phyloP scores from a whole-genome alignment of 129 eudicot genomes.

The Flaveria robusta region DNA sequence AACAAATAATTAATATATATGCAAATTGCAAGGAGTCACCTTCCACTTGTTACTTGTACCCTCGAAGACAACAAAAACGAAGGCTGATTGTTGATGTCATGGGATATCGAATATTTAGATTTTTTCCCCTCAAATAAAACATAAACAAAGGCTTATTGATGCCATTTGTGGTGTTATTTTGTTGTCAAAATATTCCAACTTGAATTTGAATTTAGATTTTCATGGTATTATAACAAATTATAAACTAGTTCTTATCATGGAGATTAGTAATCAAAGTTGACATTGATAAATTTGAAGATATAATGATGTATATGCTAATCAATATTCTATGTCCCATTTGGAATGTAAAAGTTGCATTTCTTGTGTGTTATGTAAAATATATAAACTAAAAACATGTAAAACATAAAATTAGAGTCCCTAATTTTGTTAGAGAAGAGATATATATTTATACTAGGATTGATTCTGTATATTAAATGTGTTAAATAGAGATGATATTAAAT shows the following conservation, averaged over 20 bases:
- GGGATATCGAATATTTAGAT: neutral
- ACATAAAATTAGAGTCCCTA: too few relatives aligned
- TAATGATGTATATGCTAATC: too few relatives aligned
- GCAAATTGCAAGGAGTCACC: neutral
- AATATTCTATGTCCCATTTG: too few relatives aligned
- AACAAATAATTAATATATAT: neutral
- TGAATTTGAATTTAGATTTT: neutral
- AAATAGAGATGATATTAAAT: too few relatives aligned
- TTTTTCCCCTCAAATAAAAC: neutral
- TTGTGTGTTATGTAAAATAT: too few relatives aligned
- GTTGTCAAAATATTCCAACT: neutral
- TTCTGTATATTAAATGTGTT: too few relatives aligned
- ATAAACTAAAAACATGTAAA: too few relatives aligned
- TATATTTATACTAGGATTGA: too few relatives aligned
- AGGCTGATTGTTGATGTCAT: neutral
- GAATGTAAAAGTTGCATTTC: too few relatives aligned
- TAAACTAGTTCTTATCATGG: too few relatives aligned
- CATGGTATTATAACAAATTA: neutral
- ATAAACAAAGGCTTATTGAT: neutral
- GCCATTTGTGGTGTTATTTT: neutral
- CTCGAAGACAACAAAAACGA: constrained; percentile 8
- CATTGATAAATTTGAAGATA: neutral
- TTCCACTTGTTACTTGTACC: constrained; percentile 1
- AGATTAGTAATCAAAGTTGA: neutral
- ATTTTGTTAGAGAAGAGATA: too few relatives aligned